Base-by-base conservation (phyloP, 176 grass and related monocot genomes). In the Ensete ventricosum region DNA sequence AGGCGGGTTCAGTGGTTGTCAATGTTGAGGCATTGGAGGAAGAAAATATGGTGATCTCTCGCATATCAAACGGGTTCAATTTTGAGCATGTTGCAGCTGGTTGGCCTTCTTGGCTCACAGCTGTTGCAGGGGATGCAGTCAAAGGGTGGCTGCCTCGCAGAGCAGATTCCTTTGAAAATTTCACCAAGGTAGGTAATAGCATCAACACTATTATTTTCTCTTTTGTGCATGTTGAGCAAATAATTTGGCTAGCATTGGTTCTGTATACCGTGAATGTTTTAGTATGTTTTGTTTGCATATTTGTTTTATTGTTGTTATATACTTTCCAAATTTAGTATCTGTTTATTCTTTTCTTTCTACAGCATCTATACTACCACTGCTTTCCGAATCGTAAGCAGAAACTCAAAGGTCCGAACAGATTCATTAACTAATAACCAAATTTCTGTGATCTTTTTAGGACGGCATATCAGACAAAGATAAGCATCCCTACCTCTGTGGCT, bases 1-100 rank as follows among this genome's bases (percentile, higher is more conserved):
- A 89, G 66, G 74, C 76, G 54, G 77, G 76, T 34, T 53, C 16
- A 10, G 83, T 65, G 73, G 82, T 62, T 52, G 82, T 27, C 25
- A 22, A 27, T 58, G 0, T 10, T 14, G 75, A 67, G 54, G 71
- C 17, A 59, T 79, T 89, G 50, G 74, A 59, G 16, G 74, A 88
- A 34, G 50, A 54, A 23, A 89, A 87, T 19, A 75, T 72, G 14
- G 73, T 59, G 67, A 85, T 85, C 62, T 79, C 67, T 71, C 75
- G 55, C 9, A 27, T 77, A 62, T 58, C 75, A 57, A 54, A 83
- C 83, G 85, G 53, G 8, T 77, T 53, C 14, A 65, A 26, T 22
- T 29, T 43, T 16, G 78, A 78, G 60, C 53, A 71, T 80, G 23
- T 55, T 80, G 26, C 34, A 66, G 78, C 69, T 58, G 79, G 63